Conservation (phyloP, 75 land plant genomes). For the Gnetum montanum region DNA sequence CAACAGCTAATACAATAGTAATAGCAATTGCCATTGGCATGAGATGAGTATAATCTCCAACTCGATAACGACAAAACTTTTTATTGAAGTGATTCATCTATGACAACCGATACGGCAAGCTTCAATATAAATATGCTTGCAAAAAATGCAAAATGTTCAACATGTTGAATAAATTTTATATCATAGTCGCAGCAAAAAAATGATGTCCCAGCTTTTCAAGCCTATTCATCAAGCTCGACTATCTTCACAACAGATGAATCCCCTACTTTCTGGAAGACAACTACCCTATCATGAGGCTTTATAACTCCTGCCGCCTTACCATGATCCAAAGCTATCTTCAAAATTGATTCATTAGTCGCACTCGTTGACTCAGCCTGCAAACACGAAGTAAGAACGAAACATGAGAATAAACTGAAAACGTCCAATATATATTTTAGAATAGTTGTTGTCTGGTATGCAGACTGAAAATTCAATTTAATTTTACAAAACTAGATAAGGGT, state of each 20-base stretch:
- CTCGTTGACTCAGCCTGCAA: constrained; percentile 12
- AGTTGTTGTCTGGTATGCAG: neutral
- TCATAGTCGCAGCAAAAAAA: neutral
- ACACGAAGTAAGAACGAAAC: neutral
- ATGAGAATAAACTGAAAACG: neutral
- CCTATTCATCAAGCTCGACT: constrained; percentile 21
- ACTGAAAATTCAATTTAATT: neutral
- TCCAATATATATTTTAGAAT: neutral
- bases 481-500: neutral
- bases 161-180: neutral
- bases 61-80: too few species aligned
- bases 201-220: too few species aligned
- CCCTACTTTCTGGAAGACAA: constrained; percentile 51
- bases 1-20: too few species aligned
- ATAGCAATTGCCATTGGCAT: too few species aligned
- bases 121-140: too few species aligned
- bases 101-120: too few species aligned
- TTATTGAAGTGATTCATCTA: too few species aligned
- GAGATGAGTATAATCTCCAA: too few species aligned
- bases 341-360: constrained; percentile 28
- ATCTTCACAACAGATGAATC: constrained; percentile 54
- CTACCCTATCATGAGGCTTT: constrained; percentile 41
- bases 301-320: constrained; percentile 38
- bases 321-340: constrained; percentile 36
- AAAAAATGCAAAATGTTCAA: too few species aligned